Base-by-base conservation (phyloP, 805 yeast species). In the Kuraishia borneana region DNA sequence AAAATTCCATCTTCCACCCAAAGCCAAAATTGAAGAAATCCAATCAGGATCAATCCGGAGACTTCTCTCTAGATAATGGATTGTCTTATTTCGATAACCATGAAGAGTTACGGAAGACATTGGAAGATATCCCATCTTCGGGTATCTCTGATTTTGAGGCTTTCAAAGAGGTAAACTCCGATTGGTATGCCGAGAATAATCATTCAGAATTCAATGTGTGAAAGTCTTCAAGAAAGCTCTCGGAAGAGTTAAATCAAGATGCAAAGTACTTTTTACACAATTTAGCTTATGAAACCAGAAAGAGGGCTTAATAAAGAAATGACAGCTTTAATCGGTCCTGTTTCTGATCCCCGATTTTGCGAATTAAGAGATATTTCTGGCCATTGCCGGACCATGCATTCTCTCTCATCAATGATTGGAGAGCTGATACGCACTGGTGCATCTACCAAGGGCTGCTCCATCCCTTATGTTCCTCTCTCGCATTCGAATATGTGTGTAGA, bases 41-140 rank as follows among this genome's bases (percentile, higher is more conserved):
- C 16, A 13, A 6, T 25, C 28, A 10, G 28, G 6, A 7, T 6
- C 16, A 6, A n/a, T n/a, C n/a, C n/a, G n/a, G n/a, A n/a, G n/a
- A 21, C 25, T 12, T 8, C 13, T 28, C 7, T 14, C 30, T 7
- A 20, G 12, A 8, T 19, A 50, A 40, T 18, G 41, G 39, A n/a
- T 29, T 58, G 10, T 63, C 63, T 6, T 51, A 46, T 9, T 58
- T 39, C 37, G 63, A 58, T 39, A 54, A 50, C 33, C 63, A 58
- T 41, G 54, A 48, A 13, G 63, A 58, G 38, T 38, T 58, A 21
- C 31, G 41, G 12, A 42, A 43, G 8, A 33, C 34, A 9, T 29
- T 39, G 3, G 34, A 39, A 3, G 21, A 34, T 14, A 25, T 19
- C 19, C 44, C 42, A 18, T 8, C 36, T 2, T 30, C 23, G 18